Evolutionary conservation across 106 monocot species (phyloP).

Genomic region (Alisma plantagoaquatica): DNA sequence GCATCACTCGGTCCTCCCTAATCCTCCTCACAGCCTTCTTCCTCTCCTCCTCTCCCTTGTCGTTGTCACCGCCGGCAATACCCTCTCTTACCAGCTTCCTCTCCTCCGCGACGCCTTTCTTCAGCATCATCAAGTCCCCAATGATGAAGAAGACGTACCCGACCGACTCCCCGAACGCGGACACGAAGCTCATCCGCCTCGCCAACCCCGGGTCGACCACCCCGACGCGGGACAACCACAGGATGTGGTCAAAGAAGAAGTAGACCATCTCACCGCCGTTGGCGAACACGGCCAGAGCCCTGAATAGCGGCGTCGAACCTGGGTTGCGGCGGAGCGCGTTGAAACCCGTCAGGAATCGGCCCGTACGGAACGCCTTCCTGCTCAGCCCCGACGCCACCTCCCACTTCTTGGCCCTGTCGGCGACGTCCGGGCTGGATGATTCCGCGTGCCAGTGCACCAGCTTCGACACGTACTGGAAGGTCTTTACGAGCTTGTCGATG

Average conservation of each 20-base stretch:
- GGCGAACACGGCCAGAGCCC: constrained; percentile 48
- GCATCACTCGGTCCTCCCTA: constrained; percentile 71
- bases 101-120: constrained; percentile 32
- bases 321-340: constrained; percentile 66
- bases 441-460: constrained; percentile 55
- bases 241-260: constrained; percentile 97
- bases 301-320: constrained; percentile 24
- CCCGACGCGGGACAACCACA: constrained; percentile 69
- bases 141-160: constrained; percentile 85
- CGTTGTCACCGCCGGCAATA: not conserved
- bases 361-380: constrained; percentile 90
- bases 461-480: constrained; percentile 97
- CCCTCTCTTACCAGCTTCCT: constrained; percentile 9
- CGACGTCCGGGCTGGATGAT: constrained; percentile 25
- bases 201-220: constrained; percentile 51
- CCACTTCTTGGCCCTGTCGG: constrained; percentile 65
- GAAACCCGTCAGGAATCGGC: constrained; percentile 92
- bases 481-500: constrained; percentile 99
- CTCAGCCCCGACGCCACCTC: constrained; percentile 81
- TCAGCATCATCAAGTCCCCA: constrained; percentile 58
- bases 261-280: constrained; percentile 98
- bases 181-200: constrained; percentile 65
- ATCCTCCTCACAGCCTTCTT: constrained; percentile 79
- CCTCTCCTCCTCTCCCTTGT: constrained; percentile 19
- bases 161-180: constrained; percentile 76